These are phyloP conservation scores for Nyctanthes arbortristis DNA, from an alignment of 257 asterid genomes.

Conservation along the genomic window DNA sequence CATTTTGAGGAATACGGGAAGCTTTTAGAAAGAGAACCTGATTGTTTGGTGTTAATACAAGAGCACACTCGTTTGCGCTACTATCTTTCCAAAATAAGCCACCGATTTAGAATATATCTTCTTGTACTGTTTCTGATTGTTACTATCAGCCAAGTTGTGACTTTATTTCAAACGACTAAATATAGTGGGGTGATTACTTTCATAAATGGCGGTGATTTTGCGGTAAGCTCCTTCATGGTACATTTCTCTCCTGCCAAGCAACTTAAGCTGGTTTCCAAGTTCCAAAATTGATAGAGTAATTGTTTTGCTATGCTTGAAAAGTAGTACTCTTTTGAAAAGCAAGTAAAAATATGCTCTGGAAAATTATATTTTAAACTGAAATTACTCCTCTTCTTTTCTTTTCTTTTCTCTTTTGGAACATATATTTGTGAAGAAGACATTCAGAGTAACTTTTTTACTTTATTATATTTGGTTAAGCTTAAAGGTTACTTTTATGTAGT, in stretches of 20 bases:
- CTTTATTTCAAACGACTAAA: slow-evolving; percentile 68
- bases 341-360: neutral
- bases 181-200: slow-evolving; percentile 57
- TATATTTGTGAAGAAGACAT: neutral
- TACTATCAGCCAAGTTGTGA: slow-evolving; percentile 67
- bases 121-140: slow-evolving; percentile 70
- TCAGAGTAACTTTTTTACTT: neutral
- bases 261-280: slow-evolving; percentile 8
- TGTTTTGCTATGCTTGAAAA: neutral
- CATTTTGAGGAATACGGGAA: slow-evolving; percentile 83
- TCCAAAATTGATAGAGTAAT: neutral
- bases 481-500: neutral
- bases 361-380: neutral
- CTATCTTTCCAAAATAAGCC: slow-evolving; percentile 84
- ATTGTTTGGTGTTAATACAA: slow-evolving; percentile 53
- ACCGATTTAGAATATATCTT: slow-evolving; percentile 80
- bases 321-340: neutral
- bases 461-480: neutral
- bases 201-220: slow-evolving; percentile 87
- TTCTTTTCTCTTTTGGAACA: neutral
- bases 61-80: slow-evolving; percentile 71
- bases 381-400: neutral
- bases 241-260: neutral
- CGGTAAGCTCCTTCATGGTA: slow-evolving; percentile 55
- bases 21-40: slow-evolving; percentile 68